Percentiles rank a stretch among this genome's conserved stretches.
Evolutionary conservation across 371 early-diverging fungal genomes (phyloP).

Genomic region (Basidiobolus meristosporus): DNA sequence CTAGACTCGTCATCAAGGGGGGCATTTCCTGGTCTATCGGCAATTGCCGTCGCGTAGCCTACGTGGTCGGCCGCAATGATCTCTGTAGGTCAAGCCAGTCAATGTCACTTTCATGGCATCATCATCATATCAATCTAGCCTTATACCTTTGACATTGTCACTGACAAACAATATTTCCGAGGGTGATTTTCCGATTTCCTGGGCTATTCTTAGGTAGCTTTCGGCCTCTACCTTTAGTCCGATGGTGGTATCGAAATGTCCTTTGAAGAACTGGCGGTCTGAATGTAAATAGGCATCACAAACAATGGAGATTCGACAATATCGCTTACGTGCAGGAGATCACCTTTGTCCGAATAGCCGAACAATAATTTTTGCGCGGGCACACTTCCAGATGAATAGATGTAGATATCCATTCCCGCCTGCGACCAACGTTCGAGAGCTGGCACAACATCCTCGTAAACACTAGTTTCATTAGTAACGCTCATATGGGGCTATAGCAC

Average conservation of each 20-base stretch:
- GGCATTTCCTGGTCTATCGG: conserved; percentile 62
- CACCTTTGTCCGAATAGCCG: conserved; percentile 61
- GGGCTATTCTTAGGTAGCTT: conserved; percentile 55
- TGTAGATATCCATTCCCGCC: conserved; percentile 44
- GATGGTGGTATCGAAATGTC: conserved; percentile 77
- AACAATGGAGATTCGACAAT: conserved; percentile 1
- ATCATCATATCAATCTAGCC: not conserved
- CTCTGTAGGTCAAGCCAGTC: conserved; percentile 21
- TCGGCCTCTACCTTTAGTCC: conserved; percentile 49
- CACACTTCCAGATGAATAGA: conserved; percentile 88
- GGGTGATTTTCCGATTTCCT: conserved; percentile 32
- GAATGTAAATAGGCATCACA: not conserved
- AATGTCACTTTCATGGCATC: not conserved
- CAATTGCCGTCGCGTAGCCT: conserved; percentile 48
- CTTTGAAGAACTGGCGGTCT: conserved; percentile 35
- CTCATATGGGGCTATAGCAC: not conserved
- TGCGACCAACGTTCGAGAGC: conserved; percentile 47
- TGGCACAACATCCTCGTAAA: conserved; percentile 70
- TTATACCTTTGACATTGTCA: conserved; percentile 61
- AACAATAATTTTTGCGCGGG: conserved; percentile 83
- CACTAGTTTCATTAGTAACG: conserved; percentile 14
- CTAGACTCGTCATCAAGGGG: conserved; percentile 10
- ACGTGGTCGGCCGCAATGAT: conserved; percentile 55
- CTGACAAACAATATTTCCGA: conserved; percentile 55
- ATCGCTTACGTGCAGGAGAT: conserved; percentile 34